Evolutionary conservation across 768 basidiomycete species (phyloP).

Genomic region (Termitomyces heimii): DNA sequence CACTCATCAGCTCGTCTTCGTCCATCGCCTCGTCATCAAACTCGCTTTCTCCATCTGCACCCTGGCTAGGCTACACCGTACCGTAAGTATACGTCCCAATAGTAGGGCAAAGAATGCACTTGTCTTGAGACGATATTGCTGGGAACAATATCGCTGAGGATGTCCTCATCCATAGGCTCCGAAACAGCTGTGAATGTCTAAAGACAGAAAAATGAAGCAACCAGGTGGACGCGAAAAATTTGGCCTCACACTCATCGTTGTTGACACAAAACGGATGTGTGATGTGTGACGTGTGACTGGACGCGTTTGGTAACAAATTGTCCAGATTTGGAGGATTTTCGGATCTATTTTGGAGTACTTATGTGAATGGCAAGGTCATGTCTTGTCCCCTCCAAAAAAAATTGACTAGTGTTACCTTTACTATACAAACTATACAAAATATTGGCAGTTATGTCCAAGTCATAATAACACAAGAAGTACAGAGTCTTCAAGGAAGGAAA

Average conservation of each 20-base stretch:
- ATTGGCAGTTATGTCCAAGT: no score
- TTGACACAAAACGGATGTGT: conserved; percentile 6
- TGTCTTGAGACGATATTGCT: conserved; percentile 89
- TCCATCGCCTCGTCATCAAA: conserved; percentile 54
- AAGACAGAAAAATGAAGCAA: neutral
- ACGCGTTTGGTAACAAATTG: conserved; percentile 9
- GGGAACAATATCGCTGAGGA: conserved; percentile 86
- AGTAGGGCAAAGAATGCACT: conserved; percentile 31
- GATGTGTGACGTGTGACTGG: conserved; percentile 14
- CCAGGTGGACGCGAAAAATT: neutral
- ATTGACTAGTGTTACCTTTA: no score
- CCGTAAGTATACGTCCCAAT: conserved; percentile 1
- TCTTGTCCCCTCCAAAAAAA: no score
- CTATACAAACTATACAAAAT: no score
- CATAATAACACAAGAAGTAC: no score
- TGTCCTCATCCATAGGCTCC: conserved; percentile 60
- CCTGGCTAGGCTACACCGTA: conserved; percentile 47
- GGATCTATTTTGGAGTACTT: neutral
- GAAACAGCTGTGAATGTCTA: conserved; percentile 32
- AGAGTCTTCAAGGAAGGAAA: neutral
- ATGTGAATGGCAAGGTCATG: no score
- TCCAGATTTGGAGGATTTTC: neutral
- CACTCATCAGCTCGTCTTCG: conserved; percentile 59
- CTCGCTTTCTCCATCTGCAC: conserved; percentile 72
- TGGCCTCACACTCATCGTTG: conserved; percentile 18